Evolutionary conservation across 176 grass and related monocot species (phyloP).

Genomic region (Panicum miliaceum): DNA sequence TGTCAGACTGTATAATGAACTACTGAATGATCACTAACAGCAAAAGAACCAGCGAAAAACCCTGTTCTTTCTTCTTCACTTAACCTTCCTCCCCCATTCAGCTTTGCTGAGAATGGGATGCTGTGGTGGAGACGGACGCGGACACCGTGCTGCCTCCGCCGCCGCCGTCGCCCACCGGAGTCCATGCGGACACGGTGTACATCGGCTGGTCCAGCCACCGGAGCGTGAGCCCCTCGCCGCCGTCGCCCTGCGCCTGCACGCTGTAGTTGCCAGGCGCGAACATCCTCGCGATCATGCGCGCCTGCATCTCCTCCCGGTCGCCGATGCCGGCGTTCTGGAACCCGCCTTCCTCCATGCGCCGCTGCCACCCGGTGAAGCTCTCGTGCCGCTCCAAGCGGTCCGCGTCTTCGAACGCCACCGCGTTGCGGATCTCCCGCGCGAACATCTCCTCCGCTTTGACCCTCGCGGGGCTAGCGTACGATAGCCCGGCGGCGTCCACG

Average conservation of each 20-base stretch:
- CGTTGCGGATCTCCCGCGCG: conserved; percentile 81
- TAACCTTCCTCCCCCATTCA: not conserved
- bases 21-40: conserved; percentile 37
- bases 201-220: conserved; percentile 68
- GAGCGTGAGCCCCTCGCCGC: conserved; percentile 79
- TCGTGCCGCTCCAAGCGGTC: conserved; percentile 82
- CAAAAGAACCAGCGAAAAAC: conserved; percentile 46
- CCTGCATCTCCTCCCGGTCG: conserved; percentile 81
- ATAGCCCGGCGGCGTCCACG: conserved; percentile 50
- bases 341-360: conserved; percentile 77
- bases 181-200: conserved; percentile 92
- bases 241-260: conserved; percentile 59
- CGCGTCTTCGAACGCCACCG: conserved; percentile 74
- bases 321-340: conserved; percentile 69
- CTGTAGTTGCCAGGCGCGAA: conserved; percentile 63
- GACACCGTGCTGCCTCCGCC: conserved; percentile 60
- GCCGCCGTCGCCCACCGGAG: conserved; percentile 47
- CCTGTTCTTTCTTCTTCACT: conserved; percentile 32
- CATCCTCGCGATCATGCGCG: conserved; percentile 83
- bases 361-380: conserved; percentile 66
- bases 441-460: conserved; percentile 90
- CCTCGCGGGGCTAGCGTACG: conserved; percentile 54
- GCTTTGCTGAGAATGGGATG: conserved; percentile 56
- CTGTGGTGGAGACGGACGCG: conserved; percentile 50
- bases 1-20: conserved; percentile 51